Evolutionary conservation across 1,284 basidiomycete species (phyloP), one percentile per base, ranked within the genome.

Genomic region (Tilletia indica): DNA sequence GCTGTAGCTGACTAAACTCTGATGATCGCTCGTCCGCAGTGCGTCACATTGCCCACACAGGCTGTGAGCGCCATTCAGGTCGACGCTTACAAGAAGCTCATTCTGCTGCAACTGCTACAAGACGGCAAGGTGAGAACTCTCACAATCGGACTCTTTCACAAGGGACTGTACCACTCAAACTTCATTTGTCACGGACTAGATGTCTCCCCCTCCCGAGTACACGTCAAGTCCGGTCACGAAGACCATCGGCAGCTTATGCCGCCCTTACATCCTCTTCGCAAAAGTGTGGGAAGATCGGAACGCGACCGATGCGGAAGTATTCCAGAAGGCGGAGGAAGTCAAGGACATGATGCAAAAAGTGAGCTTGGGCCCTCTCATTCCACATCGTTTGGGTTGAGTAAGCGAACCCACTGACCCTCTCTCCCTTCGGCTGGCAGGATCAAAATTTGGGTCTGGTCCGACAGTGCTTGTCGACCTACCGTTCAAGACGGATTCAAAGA

Each of bases 21-120:
- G 25, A 31, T 31, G 25, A 31, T 31, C 25, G 25, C 51, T 31
- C 51, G 38, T 19, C 71, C 14, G 1, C 71, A 85, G 82, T 82
- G 89, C 73, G 89, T 91, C 45, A 89, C 89, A 47, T 89, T 90
- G 58, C 93, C 93, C 0, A 89, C 89, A 0, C 86, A 87, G 0
- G 87, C 86, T 0, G 88, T 89, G 0, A 88, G 89, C 0, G 89
- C 90, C 2, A 87, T 94, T 5, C 93, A 95, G 82, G 83, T 93
- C 77, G 93, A 94, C 78, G 93, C 93, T 0, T 86, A 91, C 80
- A 94, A 94, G 87, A 93, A 93, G 85, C 85, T 92, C 51, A 85
- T 89, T 8, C 86, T 94, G 4, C 87, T 92, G 6, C 92, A 93
- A 78, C 85, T 94, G 36, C 90, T 94, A 68, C 85, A 88, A 16